Conservation (phyloP, 805 yeast genomes). For the Candida schatavii region DNA sequence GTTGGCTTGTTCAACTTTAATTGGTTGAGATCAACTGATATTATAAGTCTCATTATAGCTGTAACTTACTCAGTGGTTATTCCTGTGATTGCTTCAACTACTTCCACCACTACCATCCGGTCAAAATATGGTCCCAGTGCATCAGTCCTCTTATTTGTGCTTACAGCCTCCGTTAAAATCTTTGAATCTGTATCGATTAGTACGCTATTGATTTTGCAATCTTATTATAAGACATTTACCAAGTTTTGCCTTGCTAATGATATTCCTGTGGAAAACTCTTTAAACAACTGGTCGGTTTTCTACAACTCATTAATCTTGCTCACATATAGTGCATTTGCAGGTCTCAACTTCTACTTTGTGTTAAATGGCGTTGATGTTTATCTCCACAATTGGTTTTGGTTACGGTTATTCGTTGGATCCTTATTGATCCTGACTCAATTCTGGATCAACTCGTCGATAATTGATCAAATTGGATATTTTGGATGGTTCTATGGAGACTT, state of each 20-base stretch:
- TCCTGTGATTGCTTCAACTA: conserved; percentile 32
- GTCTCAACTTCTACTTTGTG: conserved; percentile 29
- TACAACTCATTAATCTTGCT: conserved; percentile 51
- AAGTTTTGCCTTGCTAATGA: conserved; percentile 63
- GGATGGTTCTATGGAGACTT: conserved; percentile 94
- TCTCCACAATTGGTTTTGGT: conserved; percentile 39
- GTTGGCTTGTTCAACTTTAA: conserved; percentile 64
- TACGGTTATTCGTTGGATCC: conserved; percentile 58
- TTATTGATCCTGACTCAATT: conserved; percentile 56
- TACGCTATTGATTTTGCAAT: conserved; percentile 54
- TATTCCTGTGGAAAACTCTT: conserved; percentile 60
- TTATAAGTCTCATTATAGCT: conserved; percentile 44
- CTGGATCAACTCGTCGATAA: conserved; percentile 68
- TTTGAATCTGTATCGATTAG: conserved; percentile 52
- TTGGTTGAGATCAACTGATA: conserved; percentile 61
- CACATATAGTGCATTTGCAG: conserved; percentile 54
- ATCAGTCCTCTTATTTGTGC: conserved; percentile 29
- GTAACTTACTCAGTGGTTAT: conserved; percentile 40
- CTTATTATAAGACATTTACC: conserved; percentile 60
- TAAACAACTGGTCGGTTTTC: conserved; percentile 68
- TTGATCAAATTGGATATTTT: conserved; percentile 70
- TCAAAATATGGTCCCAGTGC: conserved; percentile 9
- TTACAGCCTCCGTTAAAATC: conserved; percentile 47
- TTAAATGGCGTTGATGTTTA: conserved; percentile 19
- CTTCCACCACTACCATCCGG: conserved; percentile 10